Conservation (phyloP, 2,329 filamentous ascomycete species). For the Magnaporthiopsis rhizophila region DNA sequence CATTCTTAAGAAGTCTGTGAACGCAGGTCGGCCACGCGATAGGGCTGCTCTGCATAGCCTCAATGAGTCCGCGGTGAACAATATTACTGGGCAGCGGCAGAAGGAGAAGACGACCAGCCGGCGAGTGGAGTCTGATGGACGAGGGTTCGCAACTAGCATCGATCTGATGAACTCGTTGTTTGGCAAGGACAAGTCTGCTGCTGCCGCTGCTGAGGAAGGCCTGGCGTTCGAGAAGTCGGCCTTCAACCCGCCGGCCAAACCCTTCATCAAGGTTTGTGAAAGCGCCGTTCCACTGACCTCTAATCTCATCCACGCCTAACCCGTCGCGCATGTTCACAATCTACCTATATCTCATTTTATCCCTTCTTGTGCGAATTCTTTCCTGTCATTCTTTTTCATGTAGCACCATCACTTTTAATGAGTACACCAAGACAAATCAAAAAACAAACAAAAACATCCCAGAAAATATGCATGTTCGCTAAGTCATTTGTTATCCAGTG, state of each 20-base stretch:
- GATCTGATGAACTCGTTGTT: slow-evolving; percentile 95
- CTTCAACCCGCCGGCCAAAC: slow-evolving; percentile 43
- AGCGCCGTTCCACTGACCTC: slow-evolving; percentile 25
- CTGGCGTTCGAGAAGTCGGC: slow-evolving; percentile 31
- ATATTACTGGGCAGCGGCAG: slow-evolving; percentile 40
- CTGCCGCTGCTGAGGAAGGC: slow-evolving; percentile 30
- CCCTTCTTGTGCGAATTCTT: slow-evolving; percentile 3
- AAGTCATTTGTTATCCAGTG: slow-evolving; percentile 55
- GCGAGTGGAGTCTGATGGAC: slow-evolving; percentile 36
- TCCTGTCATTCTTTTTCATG: slow-evolving; percentile 20
- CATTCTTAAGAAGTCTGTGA: slow-evolving; percentile 88
- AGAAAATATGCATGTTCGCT: slow-evolving; percentile 31
- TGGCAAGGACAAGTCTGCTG: slow-evolving; percentile 57
- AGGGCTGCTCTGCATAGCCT: slow-evolving; percentile 59
- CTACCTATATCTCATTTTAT: slow-evolving; percentile 6
- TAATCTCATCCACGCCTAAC: slow-evolving; percentile 6
- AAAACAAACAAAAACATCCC: slow-evolving; percentile 15
- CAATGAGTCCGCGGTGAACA: slow-evolving; percentile 40
- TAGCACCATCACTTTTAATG: slow-evolving; percentile 21
- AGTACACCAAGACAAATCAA: slow-evolving; percentile 12
- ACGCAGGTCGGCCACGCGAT: slow-evolving; percentile 80
- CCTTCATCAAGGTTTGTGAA: slow-evolving; percentile 83
- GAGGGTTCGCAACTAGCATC: slow-evolving; percentile 78
- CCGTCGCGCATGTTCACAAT: slow-evolving; percentile 2
- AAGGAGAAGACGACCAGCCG: slow-evolving; percentile 23